Evolutionary conservation across 2,329 filamentous ascomycete genomes (phyloP).

Genomic region (Verticillium zaregamsianum): DNA sequence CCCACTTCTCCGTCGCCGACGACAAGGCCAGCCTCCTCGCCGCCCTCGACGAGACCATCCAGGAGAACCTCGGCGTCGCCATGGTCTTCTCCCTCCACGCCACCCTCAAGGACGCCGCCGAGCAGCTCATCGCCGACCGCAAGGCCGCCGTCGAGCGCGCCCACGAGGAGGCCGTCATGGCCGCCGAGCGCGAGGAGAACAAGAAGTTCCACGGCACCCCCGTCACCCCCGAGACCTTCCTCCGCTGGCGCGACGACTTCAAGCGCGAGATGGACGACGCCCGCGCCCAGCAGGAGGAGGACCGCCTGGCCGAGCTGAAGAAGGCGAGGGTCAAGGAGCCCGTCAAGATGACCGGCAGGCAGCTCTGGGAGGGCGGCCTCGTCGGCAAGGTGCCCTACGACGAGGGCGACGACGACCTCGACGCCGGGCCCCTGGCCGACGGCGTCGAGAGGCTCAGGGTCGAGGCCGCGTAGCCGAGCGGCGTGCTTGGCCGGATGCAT

Average conservation of each 20-base stretch:
- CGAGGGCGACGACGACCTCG: slow-evolving; percentile 56
- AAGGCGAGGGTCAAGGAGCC: slow-evolving; percentile 73
- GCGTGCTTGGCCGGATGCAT: not conserved
- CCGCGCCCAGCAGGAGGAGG: slow-evolving; percentile 64
- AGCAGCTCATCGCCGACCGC: slow-evolving; percentile 74
- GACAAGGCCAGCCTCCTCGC: slow-evolving; percentile 74
- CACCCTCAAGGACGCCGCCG: slow-evolving; percentile 84
- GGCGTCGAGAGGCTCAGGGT: slow-evolving; percentile 71
- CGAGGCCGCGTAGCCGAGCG: slow-evolving; percentile 33
- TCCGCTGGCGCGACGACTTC: slow-evolving; percentile 78
- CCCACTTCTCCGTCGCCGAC: slow-evolving; percentile 71
- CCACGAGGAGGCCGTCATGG: slow-evolving; percentile 50
- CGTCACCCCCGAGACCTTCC: slow-evolving; percentile 83
- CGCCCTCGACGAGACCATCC: slow-evolving; percentile 68
- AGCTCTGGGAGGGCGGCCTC: slow-evolving; percentile 75
- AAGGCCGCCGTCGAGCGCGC: slow-evolving; percentile 58
- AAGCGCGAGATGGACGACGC: slow-evolving; percentile 74
- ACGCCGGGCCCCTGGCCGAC: slow-evolving; percentile 53
- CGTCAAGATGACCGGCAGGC: slow-evolving; percentile 65
- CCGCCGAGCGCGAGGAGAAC: slow-evolving; percentile 85
- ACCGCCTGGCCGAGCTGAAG: slow-evolving; percentile 77
- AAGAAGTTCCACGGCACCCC: slow-evolving; percentile 89
- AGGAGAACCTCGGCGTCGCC: slow-evolving; percentile 93
- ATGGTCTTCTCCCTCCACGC: slow-evolving; percentile 95
- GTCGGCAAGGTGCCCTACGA: slow-evolving; percentile 63